Evolutionary conservation across 768 basidiomycete genomes (phyloP), one percentile per base, ranked within the genome.

Genomic region (Agaricus subrufescens): DNA sequence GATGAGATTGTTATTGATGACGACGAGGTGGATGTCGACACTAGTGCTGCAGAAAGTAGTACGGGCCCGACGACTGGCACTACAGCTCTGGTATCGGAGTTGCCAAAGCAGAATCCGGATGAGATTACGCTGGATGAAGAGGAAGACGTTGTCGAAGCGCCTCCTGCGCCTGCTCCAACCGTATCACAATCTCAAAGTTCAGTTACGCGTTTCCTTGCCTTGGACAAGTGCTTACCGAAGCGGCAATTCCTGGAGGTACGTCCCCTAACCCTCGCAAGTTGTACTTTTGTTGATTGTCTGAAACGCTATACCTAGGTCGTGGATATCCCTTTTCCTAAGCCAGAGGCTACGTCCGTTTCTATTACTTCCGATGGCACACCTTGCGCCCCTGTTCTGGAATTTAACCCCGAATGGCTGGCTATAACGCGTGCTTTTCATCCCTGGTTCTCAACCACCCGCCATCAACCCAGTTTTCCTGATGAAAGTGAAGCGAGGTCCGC

Each of bases 361-460:
- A 29, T 29, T 3, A n/a, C 46, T n/a, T 51, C 59, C 27, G 26
- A 26, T 42, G 19, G 34, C 38, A 19, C 23, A 31, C 39, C 37
- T 40, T 14, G 11, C 15, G 31, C 25, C 14, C 61, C 80, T 4
- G 60, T 57, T 0, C 64, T 98, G 19, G 77, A 80, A 12, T 97
- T 82, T 69, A 94, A 98, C 64, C 86, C 87, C 0, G 85, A 93
- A 66, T 99, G 97, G 97, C 83, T 98, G 46, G 94, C 94, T 0
- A 93, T 99, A 64, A 85, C 85, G 4, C 87, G 91, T 6, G 93
- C 92, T 0, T 89, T 95, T 61, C 83, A 93, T 58, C 85, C 87
- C 0, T 88, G 80, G 71, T 79, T 98, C 59, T 86, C 89, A 2
- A 77, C 78, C 4, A 62, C 66, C 3, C 73, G 65, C 6, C 62